Evolutionary conservation across 2,329 filamentous ascomycete genomes (phyloP).

Genomic region (Colletotrichum coccodes): DNA sequence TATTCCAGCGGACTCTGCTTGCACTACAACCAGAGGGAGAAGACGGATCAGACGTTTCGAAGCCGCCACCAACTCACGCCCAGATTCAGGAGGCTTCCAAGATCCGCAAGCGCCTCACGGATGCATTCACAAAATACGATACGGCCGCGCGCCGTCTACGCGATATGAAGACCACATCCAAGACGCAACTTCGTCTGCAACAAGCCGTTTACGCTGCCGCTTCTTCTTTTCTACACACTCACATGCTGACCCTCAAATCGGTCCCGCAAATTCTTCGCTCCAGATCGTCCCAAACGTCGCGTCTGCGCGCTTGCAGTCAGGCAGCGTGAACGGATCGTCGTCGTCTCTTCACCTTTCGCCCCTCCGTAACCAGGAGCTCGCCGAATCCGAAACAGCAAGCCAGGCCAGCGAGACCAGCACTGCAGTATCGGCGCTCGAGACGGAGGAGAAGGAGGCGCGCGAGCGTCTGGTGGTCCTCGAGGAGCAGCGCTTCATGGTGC

Average conservation of each 20-base stretch:
- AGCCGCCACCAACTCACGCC: conserved; percentile 61
- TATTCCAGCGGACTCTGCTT: conserved; percentile 81
- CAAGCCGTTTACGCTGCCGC: conserved; percentile 85
- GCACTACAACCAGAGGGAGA: conserved; percentile 70
- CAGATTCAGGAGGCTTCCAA: conserved; percentile 89
- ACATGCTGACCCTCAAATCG: conserved; percentile 88
- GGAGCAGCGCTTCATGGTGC: conserved; percentile 90
- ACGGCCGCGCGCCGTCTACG: conserved; percentile 82
- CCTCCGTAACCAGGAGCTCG: conserved; percentile 59
- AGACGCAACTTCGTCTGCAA: conserved; percentile 80
- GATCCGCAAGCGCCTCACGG: conserved; percentile 88
- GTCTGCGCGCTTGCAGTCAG: conserved; percentile 44
- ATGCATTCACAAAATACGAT: conserved; percentile 90
- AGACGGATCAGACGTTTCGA: conserved; percentile 42
- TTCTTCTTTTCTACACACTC: conserved; percentile 84
- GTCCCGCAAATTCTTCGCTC: conserved; percentile 72
- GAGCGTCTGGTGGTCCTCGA: conserved; percentile 87
- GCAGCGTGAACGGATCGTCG: conserved; percentile 43
- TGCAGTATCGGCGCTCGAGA: conserved; percentile 71
- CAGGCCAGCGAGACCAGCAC: conserved; percentile 63
- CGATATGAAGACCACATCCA: conserved; percentile 78
- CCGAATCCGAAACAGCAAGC: conserved; percentile 59
- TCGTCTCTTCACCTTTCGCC: conserved; percentile 50
- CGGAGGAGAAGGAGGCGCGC: conserved; percentile 83
- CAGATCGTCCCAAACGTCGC: conserved; percentile 45